Conservation (phyloP, 2,329 filamentous ascomycete species). For the Pseudofabraea citricarpa region DNA sequence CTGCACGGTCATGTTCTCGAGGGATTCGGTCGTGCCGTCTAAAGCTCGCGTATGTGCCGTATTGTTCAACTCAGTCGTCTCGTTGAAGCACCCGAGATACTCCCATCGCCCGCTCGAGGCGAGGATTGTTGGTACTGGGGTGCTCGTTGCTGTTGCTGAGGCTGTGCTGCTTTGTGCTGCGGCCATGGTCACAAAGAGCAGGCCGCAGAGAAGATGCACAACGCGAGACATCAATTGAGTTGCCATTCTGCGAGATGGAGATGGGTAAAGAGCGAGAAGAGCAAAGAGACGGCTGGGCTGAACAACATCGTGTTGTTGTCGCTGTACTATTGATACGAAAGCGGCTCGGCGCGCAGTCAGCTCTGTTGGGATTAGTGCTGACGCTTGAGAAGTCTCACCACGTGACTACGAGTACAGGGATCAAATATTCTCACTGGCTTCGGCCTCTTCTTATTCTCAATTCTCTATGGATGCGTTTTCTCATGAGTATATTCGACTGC, state of each 20-base stretch:
- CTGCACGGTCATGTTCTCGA: constrained; percentile 20
- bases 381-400: too few species aligned
- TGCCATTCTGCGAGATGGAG: not conserved
- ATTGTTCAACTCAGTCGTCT: constrained; percentile 25
- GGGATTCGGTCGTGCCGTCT: constrained; percentile 8
- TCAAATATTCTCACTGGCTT: too few species aligned
- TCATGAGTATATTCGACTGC: too few species aligned
- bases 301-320: too few species aligned
- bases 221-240: not conserved
- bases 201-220: not conserved
- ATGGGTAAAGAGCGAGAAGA: not conserved
- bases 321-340: too few species aligned
- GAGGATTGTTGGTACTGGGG: constrained; percentile 10
- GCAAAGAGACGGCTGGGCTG: too few species aligned
- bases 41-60: constrained; percentile 17
- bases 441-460: too few species aligned
- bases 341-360: too few species aligned
- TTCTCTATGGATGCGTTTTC: too few species aligned
- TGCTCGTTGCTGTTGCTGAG: constrained; percentile 6
- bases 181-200: not conserved
- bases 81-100: constrained; percentile 35
- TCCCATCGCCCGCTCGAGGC: constrained; percentile 11
- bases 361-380: too few species aligned
- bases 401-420: too few species aligned
- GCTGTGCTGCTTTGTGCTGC: not conserved